Evolutionary conservation across 2,329 filamentous ascomycete species (phyloP), one percentile per base, ranked within the genome.

Genomic region (Ascosphaera apis): DNA sequence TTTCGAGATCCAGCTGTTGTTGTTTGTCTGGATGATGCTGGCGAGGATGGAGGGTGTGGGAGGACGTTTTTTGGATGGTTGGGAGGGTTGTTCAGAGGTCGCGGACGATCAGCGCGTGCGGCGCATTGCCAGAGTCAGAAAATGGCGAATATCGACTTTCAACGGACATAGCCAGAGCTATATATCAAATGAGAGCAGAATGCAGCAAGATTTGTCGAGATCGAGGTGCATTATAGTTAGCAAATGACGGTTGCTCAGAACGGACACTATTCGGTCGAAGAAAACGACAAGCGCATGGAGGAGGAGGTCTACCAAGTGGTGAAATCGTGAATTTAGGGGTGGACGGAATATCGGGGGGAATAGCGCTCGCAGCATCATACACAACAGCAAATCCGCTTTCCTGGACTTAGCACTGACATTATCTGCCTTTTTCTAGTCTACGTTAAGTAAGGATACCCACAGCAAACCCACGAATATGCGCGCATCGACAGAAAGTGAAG

Each of bases 381-480:
- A 16, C 34, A 15, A 34, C 30, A 25, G 18, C 19, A 17, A 25
- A 40, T 36, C 42, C 31, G 30, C 34, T 37, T 36, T 43, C 21
- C 36, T 34, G 25, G 31, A 37, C 25, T 36, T 38, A 35, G 35
- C n/a, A 38, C 40, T 38, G 42, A 36, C 42, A 40, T 37, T 41
- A 16, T 45, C 45, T 45, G 41, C 37, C 43, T 41, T 41, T 36
- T 42, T 55, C 31, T 55, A 84, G 78, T 84, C 69, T 86, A 84
- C 62, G 79, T 84, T 62, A 84, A 84, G 78, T 83, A 66, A 81
- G 77, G 77, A 52, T 46, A 44, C 42, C 41, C 44, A 41, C 41
- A 38, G 41, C 37, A 39, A 42, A 38, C 40, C 6, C 17, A 32
- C 36, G 18, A 23, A 35, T 15, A 23, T 15, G 15, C 13, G 28